A percentile compares a stretch with the other conserved stretches of the same genome.
Evolutionary conservation across 2,329 filamentous ascomycete genomes (phyloP).

Genomic region (Endothia cerciana): DNA sequence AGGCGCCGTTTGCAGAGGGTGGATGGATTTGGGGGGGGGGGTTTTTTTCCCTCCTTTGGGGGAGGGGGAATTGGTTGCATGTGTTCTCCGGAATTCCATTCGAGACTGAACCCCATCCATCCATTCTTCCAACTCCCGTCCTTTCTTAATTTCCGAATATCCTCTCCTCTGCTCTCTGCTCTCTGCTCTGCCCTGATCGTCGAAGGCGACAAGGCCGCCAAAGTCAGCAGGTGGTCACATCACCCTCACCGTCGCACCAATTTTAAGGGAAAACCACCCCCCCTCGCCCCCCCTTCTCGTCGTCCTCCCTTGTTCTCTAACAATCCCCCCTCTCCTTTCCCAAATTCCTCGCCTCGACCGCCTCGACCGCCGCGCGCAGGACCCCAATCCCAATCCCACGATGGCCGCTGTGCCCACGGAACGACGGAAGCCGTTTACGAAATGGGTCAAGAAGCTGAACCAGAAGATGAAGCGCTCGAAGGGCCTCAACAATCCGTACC

Average conservation of each 20-base stretch:
- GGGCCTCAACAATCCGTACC: conserved; percentile 89
- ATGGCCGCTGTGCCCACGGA: conserved; percentile 42
- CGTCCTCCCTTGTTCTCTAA: neutral
- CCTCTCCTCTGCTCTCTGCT: neutral
- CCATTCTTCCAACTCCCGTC: neutral
- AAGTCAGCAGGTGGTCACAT: neutral
- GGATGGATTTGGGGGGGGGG: conserved; percentile 1
- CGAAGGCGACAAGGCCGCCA: neutral
- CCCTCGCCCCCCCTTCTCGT: neutral
- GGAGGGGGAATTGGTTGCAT: too few species aligned
- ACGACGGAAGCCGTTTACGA: conserved; percentile 84
- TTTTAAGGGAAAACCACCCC: too few species aligned
- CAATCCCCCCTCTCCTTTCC: conserved; percentile 15
- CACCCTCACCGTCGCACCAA: too few species aligned
- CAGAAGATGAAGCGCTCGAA: conserved; percentile 60
- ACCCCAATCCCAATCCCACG: conserved; percentile 8
- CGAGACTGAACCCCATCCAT: neutral
- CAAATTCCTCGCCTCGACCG: conserved; percentile 15
- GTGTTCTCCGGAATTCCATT: neutral
- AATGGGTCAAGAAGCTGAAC: conserved; percentile 91
- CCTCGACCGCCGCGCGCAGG: neutral
- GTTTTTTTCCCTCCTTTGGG: too few species aligned
- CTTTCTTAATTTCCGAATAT: conserved; percentile 8
- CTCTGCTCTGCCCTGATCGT: too few species aligned
- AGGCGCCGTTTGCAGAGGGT: neutral